Base-by-base conservation (phyloP, 305 asterid genomes). In the Fraxinus sp. region DNA sequence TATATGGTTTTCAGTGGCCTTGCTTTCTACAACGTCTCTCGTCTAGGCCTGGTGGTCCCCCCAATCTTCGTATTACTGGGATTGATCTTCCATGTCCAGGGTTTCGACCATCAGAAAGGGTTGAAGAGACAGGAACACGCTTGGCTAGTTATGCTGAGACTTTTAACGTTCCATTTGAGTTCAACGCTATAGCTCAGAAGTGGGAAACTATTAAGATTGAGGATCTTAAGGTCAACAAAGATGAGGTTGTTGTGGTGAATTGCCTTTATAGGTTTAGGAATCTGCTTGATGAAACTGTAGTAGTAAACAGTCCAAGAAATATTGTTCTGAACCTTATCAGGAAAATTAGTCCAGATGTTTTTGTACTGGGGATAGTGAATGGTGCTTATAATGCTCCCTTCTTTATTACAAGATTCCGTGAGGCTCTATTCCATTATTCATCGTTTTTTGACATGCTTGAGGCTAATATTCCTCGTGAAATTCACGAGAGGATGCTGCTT, bases 1-100 rank as follows among this genome's bases (percentile, higher is more conserved):
- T 90, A 68, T 94, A 89, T 24, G 98, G 99, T 77, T 95, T 94
- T 82, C 99, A 94, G 77, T 95, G 99, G 99, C 99, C 99, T 55
- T 84, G 88, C 86, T 88, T 94, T 80, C 88, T 95, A 49, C 97
- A 95, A 77, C 89, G 91, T 20, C 96, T 95, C 66, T 87, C 97
- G 1, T 3, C 66, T 16, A 88, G 99, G 70, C 85, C 89, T 0
- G 97, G 93, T 82, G 99, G 99, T 1, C 97, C 98, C 77, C 99
- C 98, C 35, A 88, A 73, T 26, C 92, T 95, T 30, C 94, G 97
- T 36, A 86, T 95, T 26, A 95, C 99, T 1, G 99, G 97, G 43
- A 90, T 95, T 16, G 99, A 94, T 85, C 81, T 92, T 81, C 99
- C 99, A 0, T 87, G 89, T 74, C 98, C 98, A 0, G 99, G 99